These are phyloP conservation scores for Haplographium delicatum DNA, from an alignment of 495 filamentous ascomycete genomes.

Conservation along the genomic window DNA sequence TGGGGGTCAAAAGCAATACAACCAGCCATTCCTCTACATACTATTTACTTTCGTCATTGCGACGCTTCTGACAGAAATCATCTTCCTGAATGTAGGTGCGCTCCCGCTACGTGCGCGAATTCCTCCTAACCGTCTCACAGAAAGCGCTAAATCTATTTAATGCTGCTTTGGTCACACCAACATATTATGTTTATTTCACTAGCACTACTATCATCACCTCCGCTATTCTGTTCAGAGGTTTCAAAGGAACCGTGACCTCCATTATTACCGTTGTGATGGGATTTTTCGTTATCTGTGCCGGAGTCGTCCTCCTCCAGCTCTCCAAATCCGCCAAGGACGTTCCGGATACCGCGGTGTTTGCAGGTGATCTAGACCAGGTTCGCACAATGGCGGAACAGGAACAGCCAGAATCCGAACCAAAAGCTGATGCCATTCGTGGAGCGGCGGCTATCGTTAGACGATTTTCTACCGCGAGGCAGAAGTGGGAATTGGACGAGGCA, in stretches of 20 bases:
- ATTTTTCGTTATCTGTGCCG: slow-evolving; percentile 89
- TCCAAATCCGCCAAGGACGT: slow-evolving; percentile 98
- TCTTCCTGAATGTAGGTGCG: slow-evolving; percentile 83
- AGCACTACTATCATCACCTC: slow-evolving; percentile 91
- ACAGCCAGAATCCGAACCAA: slow-evolving; percentile 91
- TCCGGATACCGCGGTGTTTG: slow-evolving; percentile 87
- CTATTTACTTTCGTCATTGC: slow-evolving; percentile 83
- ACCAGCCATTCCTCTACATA: slow-evolving; percentile 95
- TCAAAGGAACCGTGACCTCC: slow-evolving; percentile 75
- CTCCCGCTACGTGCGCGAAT: neutral
- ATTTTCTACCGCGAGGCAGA: slow-evolving; percentile 69
- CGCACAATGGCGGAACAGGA: slow-evolving; percentile 91
- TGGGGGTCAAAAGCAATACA: slow-evolving; percentile 75
- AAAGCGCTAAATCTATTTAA: slow-evolving; percentile 99
- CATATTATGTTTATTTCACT: slow-evolving; percentile 98
- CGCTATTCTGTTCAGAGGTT: slow-evolving; percentile 87
- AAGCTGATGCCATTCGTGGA: slow-evolving; percentile 93
- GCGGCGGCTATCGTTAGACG: slow-evolving; percentile 83
- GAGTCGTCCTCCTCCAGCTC: slow-evolving; percentile 95
- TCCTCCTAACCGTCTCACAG: slow-evolving; percentile 45
- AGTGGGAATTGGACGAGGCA: slow-evolving; percentile 76
- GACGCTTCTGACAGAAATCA: slow-evolving; percentile 87
- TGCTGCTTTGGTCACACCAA: slow-evolving; percentile 92
- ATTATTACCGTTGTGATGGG: slow-evolving; percentile 91
- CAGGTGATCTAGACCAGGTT: slow-evolving; percentile 89